Evolutionary conservation across 768 basidiomycete genomes (phyloP), one percentile per base, ranked within the genome.

Genomic region (Termitomyces heimii): DNA sequence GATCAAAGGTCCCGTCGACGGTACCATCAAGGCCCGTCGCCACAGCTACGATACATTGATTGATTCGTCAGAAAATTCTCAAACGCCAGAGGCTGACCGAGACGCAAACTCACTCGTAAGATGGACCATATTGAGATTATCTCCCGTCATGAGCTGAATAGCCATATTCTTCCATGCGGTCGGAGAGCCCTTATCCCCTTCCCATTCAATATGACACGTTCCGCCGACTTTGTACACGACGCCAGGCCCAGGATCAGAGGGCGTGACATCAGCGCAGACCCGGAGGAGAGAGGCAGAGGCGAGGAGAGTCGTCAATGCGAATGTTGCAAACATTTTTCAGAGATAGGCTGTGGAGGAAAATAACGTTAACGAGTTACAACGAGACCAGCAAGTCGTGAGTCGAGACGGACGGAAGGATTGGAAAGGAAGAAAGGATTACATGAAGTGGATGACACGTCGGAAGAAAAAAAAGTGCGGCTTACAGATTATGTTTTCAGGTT

Each of bases 61-160:
- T 32, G 35, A 46, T 48, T 29, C 28, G 22, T 55, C 26, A 55
- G 24, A 39, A 59, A 6, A 58, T 35, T 10, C 18, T 53, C 43
- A 18, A 2, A 28, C 24, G 20, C 28, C 45, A 14, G 39, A 28
- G 24, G 39, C 20, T 53, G 28, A 32, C 37, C 18, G 6, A 53
- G 32, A 13, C 24, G 14, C 18, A 20, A 8, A 75, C 85, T 58
- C 60, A 90, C 88, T 83, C 13, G 84, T 82, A 56, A 92, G 61
- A 62, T 77, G 80, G 40, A 82, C 65, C 89, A 92, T 92, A 39
- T 77, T 60, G 51, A 78, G 70, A 72, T 94, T 92, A 65, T 78
- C 67, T 5, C 91, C 92, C 1, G 87, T 85, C 89, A 90, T 92
- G 68, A 93, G 80, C 67, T 90, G 75, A 56, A 94, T 88, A 60